phyloP scores from a whole-genome alignment of 768 basidiomycete genomes.

The Lactarius tabidus region DNA sequence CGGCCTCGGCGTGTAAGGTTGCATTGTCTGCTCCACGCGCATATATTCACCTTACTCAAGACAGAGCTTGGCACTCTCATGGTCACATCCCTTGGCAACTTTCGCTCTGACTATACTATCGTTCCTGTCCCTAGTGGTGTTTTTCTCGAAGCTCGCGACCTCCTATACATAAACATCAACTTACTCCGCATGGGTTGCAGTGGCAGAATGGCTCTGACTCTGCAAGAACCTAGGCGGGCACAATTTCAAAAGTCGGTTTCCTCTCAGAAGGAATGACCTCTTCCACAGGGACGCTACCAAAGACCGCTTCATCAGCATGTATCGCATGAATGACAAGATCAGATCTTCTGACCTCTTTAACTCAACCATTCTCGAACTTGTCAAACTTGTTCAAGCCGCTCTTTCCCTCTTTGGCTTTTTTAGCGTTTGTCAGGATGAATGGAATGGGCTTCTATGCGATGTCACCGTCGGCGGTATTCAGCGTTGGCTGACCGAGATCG shows the following conservation, averaged over 20 bases:
- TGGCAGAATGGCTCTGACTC: constrained; percentile 70
- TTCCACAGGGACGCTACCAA: constrained; percentile 65
- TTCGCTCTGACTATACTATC: constrained; percentile 83
- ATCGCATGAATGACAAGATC: constrained; percentile 50
- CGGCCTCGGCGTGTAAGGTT: constrained; percentile 58
- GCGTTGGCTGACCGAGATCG: constrained; percentile 63
- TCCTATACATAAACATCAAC: constrained; percentile 78
- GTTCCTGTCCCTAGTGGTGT: constrained; percentile 72
- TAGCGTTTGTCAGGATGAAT: constrained; percentile 35
- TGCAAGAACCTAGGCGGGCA: constrained; percentile 67
- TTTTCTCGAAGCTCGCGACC: constrained; percentile 57
- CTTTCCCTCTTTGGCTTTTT: constrained; percentile 71
- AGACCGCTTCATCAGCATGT: constrained; percentile 71
- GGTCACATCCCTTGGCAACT: constrained; percentile 82
- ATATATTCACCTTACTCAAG: constrained; percentile 31
- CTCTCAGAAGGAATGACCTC: constrained; percentile 3
- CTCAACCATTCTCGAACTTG: constrained; percentile 67
- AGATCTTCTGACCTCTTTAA: constrained; percentile 44
- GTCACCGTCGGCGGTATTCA: constrained; percentile 66
- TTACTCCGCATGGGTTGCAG: constrained; percentile 81
- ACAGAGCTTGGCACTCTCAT: constrained; percentile 67
- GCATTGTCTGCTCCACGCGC: constrained; percentile 13
- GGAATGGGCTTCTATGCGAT: constrained; percentile 74
- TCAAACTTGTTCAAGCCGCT: constrained; percentile 68
- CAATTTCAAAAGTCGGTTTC: background rate